These are phyloP conservation scores for Nicotiana sylvestris DNA, from an alignment of 257 asterid genomes.

Conservation along the genomic window DNA sequence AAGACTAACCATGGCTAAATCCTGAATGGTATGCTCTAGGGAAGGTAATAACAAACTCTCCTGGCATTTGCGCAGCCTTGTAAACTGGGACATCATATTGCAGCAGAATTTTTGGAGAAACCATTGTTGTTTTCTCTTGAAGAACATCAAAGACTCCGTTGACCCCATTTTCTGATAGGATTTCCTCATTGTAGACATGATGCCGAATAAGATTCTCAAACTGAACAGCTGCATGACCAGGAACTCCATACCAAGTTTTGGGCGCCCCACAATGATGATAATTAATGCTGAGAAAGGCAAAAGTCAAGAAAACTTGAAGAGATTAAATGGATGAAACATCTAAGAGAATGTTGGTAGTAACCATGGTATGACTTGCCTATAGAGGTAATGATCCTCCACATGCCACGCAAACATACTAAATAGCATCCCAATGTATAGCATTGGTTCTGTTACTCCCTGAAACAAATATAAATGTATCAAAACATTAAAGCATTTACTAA, in stretches of 20 bases:
- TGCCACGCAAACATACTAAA: constrained; percentile 58
- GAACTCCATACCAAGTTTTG: constrained; percentile 53
- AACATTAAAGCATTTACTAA: not conserved
- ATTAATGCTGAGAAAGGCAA: constrained; percentile 27
- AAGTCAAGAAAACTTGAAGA: not conserved
- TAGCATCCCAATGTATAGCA: constrained; percentile 45
- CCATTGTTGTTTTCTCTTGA: constrained; percentile 35
- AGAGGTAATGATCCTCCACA: constrained; percentile 44
- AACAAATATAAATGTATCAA: not conserved
- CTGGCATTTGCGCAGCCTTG: constrained; percentile 39
- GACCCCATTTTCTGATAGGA: constrained; percentile 18
- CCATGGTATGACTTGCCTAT: constrained; percentile 24
- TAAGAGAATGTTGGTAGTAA: not conserved
- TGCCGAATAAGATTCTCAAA: constrained; percentile 26
- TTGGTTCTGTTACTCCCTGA: constrained; percentile 47
- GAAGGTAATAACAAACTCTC: constrained; percentile 42
- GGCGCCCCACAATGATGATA: constrained; percentile 49
- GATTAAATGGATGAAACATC: not conserved
- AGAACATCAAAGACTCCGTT: constrained; percentile 33
- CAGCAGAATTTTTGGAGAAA: constrained; percentile 34
- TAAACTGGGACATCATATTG: constrained; percentile 30
- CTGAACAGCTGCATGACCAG: constrained; percentile 28
- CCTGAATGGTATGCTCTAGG: constrained; percentile 47
- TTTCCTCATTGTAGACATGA: constrained; percentile 22
- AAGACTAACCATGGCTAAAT: constrained; percentile 40